Conservation (phyloP, 352 stramenopile species). For the Globisporangium cystogenes region DNA sequence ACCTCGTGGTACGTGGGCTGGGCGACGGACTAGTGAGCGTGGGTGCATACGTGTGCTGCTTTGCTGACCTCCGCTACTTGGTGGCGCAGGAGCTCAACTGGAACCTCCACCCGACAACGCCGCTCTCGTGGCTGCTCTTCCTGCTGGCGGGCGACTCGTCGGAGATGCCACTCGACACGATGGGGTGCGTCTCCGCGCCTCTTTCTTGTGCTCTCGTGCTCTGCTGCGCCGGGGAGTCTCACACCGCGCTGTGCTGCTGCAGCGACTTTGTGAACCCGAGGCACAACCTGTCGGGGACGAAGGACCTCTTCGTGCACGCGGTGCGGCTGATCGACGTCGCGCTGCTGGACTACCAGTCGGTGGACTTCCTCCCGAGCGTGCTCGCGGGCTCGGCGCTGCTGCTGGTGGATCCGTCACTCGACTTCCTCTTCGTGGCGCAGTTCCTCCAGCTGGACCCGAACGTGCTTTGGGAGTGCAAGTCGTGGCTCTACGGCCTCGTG, state of each 20-base stretch:
- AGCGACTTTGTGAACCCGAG: slow-evolving; percentile 64
- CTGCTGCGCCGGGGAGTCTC: too few relatives aligned
- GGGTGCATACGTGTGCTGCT: slow-evolving; percentile 7
- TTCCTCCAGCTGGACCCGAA: slow-evolving; percentile 74
- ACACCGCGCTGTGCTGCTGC: not conserved
- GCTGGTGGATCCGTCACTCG: slow-evolving; percentile 56
- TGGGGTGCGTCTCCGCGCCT: slow-evolving; percentile 29
- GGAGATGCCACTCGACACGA: slow-evolving; percentile 62
- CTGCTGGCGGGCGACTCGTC: slow-evolving; percentile 61
- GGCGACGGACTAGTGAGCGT: not conserved
- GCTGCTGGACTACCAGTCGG: slow-evolving; percentile 71
- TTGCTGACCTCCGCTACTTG: not conserved
- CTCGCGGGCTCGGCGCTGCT: slow-evolving; percentile 67
- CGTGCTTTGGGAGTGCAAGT: slow-evolving; percentile 80
- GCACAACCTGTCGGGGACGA: slow-evolving; percentile 53
- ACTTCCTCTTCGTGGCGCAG: slow-evolving; percentile 77
- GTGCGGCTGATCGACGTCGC: slow-evolving; percentile 68
- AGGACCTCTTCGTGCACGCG: slow-evolving; percentile 66
- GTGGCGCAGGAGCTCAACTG: slow-evolving; percentile 79
- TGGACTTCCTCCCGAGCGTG: slow-evolving; percentile 72
- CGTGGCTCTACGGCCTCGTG: slow-evolving; percentile 59
- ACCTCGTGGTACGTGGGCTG: slow-evolving; percentile 39
- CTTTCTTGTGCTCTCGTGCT: not conserved
- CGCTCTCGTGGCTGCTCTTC: slow-evolving; percentile 74
- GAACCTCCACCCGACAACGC: slow-evolving; percentile 73